phyloP scores from a whole-genome alignment of 116 monocot genomes.

The Phalaenopsis hybrid region DNA sequence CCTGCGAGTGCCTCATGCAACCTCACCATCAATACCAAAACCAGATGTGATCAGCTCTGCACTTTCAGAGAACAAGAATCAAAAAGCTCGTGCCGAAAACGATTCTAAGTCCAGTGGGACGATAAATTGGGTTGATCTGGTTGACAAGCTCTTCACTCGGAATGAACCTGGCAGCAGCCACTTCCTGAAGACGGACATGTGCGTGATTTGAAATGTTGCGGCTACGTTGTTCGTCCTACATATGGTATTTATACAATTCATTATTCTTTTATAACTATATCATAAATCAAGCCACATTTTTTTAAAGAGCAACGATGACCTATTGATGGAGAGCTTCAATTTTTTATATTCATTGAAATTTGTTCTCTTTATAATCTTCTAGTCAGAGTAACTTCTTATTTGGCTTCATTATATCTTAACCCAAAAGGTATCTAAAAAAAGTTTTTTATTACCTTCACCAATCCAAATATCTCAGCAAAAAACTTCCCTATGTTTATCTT shows the following conservation, averaged over 20 bases:
- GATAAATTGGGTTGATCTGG: conserved; percentile 67
- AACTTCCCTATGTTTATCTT: no score
- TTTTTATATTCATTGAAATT: no score
- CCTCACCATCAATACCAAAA: conserved; percentile 19
- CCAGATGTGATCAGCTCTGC: conserved; percentile 4
- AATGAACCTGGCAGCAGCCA: conserved; percentile 40
- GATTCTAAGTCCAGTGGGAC: conserved; percentile 24
- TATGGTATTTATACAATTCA: background rate
- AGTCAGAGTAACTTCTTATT: no score
- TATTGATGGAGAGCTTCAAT: no score
- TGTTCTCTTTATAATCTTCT: no score
- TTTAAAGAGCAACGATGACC: no score
- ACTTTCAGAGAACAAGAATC: background rate
- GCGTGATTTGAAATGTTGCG: background rate
- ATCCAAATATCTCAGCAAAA: no score
- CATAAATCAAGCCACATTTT: no score
- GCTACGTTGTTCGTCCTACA: background rate
- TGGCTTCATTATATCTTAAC: no score
- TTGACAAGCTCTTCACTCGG: conserved; percentile 54
- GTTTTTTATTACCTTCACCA: no score
- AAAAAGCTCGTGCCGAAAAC: background rate
- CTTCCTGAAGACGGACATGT: conserved; percentile 39
- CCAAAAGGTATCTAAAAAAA: no score
- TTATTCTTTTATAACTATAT: no score
- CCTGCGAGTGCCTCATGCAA: conserved; percentile 59